Base-by-base conservation (phyloP, 129 eudicot genomes). In the Calendula officinalis region DNA sequence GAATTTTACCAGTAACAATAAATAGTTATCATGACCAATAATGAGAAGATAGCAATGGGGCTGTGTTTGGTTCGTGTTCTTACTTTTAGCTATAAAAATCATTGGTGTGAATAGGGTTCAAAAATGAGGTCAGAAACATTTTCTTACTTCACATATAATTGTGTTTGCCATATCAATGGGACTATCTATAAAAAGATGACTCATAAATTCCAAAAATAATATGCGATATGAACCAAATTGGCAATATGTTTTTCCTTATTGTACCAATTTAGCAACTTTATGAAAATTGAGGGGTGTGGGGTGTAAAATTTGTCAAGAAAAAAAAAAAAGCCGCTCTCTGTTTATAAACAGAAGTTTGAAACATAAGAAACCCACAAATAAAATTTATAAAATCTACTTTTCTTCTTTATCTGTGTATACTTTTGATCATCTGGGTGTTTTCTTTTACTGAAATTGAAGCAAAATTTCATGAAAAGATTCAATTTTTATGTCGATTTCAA, bases 131-230 rank as follows among this genome's bases (percentile, higher is more conserved):
- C 74, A 84, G 84, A 80, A 87, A 82, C 95, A 84, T 72, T 75
- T 84, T 53, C 61, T 76, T 58, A 44, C 52, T 74, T 44, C 8
- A 2, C 13, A 63, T 48, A 82, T 91, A 78, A 91, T 91, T 51
- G 66, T 88, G 96, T 88, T 92, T 73, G 89, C 98, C 96, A 91
- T 82, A 49, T 75, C 52, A 71, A 78, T 71, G 30, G 64, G 77
- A 51, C 86, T 76, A 56, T 59, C 76, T 71, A 66, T 74, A 69
- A 71, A 60, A 64, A 46, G 36, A 39, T 14, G 65, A 54, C 77
- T 75, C 78, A 43, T 63, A 67, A 43, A 16, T 56, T 66, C 67
- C 45, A 73, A 46, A 37, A 49, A 42, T 50, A 22, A 73, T 38
- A 64, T 56, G 71, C 30, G 54, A 30, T 38, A 54, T 43, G 7